Base-by-base conservation (phyloP, 2,329 filamentous ascomycete genomes). In the Colletotrichum gloeosporioides region DNA sequence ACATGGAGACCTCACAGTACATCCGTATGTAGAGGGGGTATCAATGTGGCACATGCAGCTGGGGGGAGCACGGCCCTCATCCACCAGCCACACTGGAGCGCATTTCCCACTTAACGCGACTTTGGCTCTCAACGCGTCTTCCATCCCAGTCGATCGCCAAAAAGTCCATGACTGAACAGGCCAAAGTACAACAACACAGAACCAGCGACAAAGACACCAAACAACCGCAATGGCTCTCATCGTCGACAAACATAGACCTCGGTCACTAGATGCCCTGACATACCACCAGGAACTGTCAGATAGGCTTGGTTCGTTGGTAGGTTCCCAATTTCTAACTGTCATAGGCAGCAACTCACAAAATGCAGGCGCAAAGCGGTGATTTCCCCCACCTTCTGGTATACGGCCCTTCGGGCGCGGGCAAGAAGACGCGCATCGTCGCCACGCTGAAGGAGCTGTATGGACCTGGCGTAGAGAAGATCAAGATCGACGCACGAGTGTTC, bases 381-480 rank as follows among this genome's bases (percentile, higher is more conserved):
- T 99, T 99, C 83, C 97, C 97, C 66, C 98, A 99, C 87, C 93
- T 99, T 63, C 94, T 99, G 78, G 95, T 99, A 78, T 99, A 99
- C 83, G 97, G 97, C 0, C 97, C 97, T 1, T 98, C 96, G 0
- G 97, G 97, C 39, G 97, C 97, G 7, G 97, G 97, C 79, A 99
- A 99, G 86, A 99, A 99, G 87, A 99, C 97, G 2, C 93, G 97
- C 59, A 98, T 99, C 79, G 95, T 98, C 22, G 96, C 97, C 18
- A 99, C 96, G 0, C 88, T 99, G 5, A 98, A 98, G 84, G 96
- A 98, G 83, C 90, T 99, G 9, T 99, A 97, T 85, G 97, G 97
- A 0, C 93, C 96, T 0, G 96, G 97, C 59, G 97, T 98, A n/a
- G 98, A 99, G 83, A 99, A 98, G 90, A 99, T 99, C 90, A 99